Evolutionary conservation across 2,329 filamentous ascomycete species (phyloP).

Genomic region (Monosporascus sp.): DNA sequence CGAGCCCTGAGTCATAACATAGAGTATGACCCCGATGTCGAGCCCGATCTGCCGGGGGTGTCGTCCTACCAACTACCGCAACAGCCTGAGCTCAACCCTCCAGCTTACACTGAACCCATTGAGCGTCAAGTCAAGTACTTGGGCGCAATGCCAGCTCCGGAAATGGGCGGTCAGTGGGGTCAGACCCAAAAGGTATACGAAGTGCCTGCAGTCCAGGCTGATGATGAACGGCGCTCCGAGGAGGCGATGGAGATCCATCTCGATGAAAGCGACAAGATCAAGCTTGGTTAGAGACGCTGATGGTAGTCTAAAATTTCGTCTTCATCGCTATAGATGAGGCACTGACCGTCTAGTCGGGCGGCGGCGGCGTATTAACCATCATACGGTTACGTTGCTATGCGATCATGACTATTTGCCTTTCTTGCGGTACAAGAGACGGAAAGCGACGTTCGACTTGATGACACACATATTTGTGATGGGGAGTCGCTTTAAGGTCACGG

Average conservation of each 20-base stretch:
- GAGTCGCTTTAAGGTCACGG: too few relatives aligned
- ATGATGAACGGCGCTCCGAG: slow-evolving; percentile 34
- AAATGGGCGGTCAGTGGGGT: slow-evolving; percentile 31
- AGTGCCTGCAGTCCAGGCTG: slow-evolving; percentile 29
- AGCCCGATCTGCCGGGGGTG: slow-evolving; percentile 22
- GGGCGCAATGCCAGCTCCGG: slow-evolving; percentile 17
- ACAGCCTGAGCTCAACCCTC: slow-evolving; percentile 11
- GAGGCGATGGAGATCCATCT: slow-evolving; percentile 48
- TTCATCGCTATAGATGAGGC: too few relatives aligned
- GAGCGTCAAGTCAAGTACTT: slow-evolving; percentile 10
- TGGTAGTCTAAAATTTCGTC: too few relatives aligned
- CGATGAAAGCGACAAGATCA: slow-evolving; percentile 35
- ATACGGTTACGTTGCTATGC: too few relatives aligned
- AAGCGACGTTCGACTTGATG: too few relatives aligned
- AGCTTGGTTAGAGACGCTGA: slow-evolving; percentile 9
- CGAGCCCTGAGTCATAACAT: slow-evolving; percentile 19
- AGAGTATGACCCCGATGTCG: slow-evolving; percentile 15
- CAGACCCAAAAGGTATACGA: slow-evolving; percentile 33
- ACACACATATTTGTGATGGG: too few relatives aligned
- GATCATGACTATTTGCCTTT: too few relatives aligned
- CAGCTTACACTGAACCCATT: slow-evolving; percentile 14
- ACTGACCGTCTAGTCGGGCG: too few relatives aligned
- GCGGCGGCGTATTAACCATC: too few relatives aligned
- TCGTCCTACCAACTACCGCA: slow-evolving; percentile 22
- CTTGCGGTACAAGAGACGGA: too few relatives aligned